These are phyloP conservation scores for Limtongia smithiae DNA, from an alignment of 805 yeast genomes.

Conservation along the genomic window DNA sequence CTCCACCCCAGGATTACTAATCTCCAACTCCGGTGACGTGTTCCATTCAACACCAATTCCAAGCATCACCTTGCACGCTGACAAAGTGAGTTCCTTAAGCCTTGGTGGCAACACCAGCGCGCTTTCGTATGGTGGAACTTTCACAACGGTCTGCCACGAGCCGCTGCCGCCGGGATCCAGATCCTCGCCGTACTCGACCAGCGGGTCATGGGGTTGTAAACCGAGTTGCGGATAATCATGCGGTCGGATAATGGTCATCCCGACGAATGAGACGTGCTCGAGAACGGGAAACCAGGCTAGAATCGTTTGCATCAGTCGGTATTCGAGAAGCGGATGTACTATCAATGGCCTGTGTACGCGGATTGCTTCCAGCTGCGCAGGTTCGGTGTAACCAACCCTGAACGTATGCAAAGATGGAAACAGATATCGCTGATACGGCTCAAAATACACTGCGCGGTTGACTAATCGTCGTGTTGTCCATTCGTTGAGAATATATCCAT, in stretches of 20 bases:
- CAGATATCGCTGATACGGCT: background rate
- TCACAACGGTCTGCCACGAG: too few relatives aligned
- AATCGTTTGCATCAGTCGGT: background rate
- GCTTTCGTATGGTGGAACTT: background rate
- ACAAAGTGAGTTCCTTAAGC: background rate
- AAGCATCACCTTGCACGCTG: slow-evolving; percentile 4
- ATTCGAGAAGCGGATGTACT: slow-evolving; percentile 6
- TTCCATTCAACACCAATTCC: slow-evolving; percentile 1
- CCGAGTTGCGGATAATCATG: slow-evolving; percentile 4
- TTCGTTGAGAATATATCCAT: slow-evolving; percentile 4
- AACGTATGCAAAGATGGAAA: slow-evolving; percentile 3
- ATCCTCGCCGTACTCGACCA: background rate
- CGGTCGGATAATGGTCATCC: background rate
- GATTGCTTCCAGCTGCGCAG: background rate
- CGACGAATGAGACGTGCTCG: background rate
- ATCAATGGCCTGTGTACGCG: background rate
- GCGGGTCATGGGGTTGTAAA: background rate
- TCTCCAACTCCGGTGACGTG: background rate
- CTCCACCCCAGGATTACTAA: background rate
- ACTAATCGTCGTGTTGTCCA: slow-evolving; percentile 3
- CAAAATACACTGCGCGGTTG: slow-evolving; percentile 1
- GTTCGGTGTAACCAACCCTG: slow-evolving; percentile 3
- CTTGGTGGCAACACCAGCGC: background rate
- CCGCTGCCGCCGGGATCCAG: too few relatives aligned
- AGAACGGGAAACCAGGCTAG: slow-evolving; percentile 3